Evolutionary conservation across 2,329 filamentous ascomycete species (phyloP).

Genomic region (Beauveria sp.): DNA sequence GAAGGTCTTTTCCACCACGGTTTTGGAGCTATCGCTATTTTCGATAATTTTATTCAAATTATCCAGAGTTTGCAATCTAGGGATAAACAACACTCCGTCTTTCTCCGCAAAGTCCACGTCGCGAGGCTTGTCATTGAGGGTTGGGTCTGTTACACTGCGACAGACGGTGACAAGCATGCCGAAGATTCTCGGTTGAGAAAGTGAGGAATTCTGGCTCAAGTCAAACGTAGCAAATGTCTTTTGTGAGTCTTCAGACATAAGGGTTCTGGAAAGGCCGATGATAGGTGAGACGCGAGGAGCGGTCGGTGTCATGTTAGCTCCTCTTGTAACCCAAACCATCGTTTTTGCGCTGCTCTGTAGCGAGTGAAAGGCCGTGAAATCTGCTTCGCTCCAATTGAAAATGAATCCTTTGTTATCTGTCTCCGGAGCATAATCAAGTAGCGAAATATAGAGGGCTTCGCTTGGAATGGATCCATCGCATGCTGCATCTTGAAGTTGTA

Average conservation of each 20-base stretch:
- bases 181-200: conserved; percentile 13
- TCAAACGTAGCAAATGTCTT: conserved; percentile 38
- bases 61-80: conserved; percentile 34
- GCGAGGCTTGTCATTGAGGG: conserved; percentile 12
- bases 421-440: conserved; percentile 33
- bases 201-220: conserved; percentile 19
- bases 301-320: conserved; percentile 28
- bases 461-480: background rate
- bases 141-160: conserved; percentile 16
- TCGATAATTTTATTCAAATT: conserved; percentile 39
- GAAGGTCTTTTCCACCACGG: conserved; percentile 17
- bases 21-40: conserved; percentile 13
- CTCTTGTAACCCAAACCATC: conserved; percentile 41
- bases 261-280: conserved; percentile 37
- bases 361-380: conserved; percentile 33
- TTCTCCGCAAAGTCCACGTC: conserved; percentile 39
- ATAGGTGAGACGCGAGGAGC: conserved; percentile 32
- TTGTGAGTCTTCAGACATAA: conserved; percentile 41
- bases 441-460: conserved; percentile 27
- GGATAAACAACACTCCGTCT: conserved; percentile 31
- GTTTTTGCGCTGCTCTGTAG: conserved; percentile 29
- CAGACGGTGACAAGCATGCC: conserved; percentile 21
- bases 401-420: conserved; percentile 19
- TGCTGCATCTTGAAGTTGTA: background rate
- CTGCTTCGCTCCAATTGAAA: conserved; percentile 29